These are phyloP conservation scores for Asterochloris erici DNA, from an alignment of 139 green algal species.

Conservation along the genomic window DNA sequence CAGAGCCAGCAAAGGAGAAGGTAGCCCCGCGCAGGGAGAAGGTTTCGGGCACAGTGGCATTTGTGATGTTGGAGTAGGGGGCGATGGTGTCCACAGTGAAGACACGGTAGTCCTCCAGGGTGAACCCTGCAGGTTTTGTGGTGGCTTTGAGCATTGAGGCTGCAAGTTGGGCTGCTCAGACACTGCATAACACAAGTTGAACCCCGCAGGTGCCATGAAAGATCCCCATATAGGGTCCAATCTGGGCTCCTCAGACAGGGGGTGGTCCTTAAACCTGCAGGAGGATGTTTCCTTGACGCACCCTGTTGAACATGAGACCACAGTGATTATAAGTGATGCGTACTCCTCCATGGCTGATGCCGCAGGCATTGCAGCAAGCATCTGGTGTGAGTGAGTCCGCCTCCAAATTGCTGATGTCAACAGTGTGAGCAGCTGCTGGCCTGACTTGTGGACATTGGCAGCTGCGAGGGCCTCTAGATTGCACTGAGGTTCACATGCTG, in stretches of 20 bases:
- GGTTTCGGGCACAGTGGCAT: neutral
- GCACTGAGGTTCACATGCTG: too few relatives aligned
- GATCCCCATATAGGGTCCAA: neutral
- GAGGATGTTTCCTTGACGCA: neutral
- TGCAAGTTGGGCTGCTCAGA: neutral
- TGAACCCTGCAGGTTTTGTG: constrained; percentile 8
- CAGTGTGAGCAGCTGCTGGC: neutral
- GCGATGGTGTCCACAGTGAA: constrained; percentile 14
- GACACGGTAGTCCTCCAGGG: constrained; percentile 10
- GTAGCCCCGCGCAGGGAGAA: neutral
- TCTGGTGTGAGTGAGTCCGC: too few relatives aligned
- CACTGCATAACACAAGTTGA: neutral
- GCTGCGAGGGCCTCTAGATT: too few relatives aligned
- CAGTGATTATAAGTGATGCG: too few relatives aligned
- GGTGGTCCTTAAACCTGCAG: neutral
- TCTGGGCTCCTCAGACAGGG: neutral
- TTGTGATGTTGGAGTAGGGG: constrained; percentile 5
- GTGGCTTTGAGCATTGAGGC: neutral
- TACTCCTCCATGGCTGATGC: too few relatives aligned
- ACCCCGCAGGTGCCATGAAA: neutral
- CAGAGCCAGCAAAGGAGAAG: constrained; percentile 30
- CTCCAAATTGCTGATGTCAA: too few relatives aligned
- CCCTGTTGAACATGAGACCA: too few relatives aligned
- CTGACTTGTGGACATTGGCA: neutral
- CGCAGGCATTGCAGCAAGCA: too few relatives aligned